phyloP scores from a whole-genome alignment of 2,329 filamentous ascomycete genomes.

The Apiospora hydei region DNA sequence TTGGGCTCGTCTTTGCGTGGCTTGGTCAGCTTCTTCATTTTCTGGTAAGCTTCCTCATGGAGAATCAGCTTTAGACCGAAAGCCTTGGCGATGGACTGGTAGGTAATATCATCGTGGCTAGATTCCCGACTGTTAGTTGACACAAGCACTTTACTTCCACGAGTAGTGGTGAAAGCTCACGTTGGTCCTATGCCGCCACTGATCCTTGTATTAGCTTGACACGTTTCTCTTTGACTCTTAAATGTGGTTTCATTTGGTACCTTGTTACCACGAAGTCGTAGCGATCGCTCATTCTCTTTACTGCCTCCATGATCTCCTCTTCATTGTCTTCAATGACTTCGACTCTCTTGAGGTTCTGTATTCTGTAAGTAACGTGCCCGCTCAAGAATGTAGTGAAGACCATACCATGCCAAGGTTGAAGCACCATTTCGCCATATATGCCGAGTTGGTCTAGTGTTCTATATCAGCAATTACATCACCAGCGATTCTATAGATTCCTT shows the following conservation, averaged over 20 bases:
- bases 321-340: slow-evolving; percentile 96
- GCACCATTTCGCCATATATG: slow-evolving; percentile 70
- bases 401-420: slow-evolving; percentile 67
- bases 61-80: slow-evolving; percentile 80
- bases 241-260: slow-evolving; percentile 40
- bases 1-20: slow-evolving; percentile 74
- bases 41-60: slow-evolving; percentile 77
- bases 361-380: slow-evolving; percentile 27
- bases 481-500: slow-evolving; percentile 33
- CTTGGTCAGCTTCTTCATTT: slow-evolving; percentile 84
- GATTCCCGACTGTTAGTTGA: slow-evolving; percentile 19
- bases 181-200: slow-evolving; percentile 95
- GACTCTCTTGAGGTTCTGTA: slow-evolving; percentile 76
- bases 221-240: background rate
- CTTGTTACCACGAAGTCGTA: slow-evolving; percentile 97
- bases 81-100: slow-evolving; percentile 90
- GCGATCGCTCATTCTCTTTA: slow-evolving; percentile 81
- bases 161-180: slow-evolving; percentile 56
- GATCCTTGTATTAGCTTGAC: background rate
- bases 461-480: background rate
- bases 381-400: background rate
- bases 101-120: slow-evolving; percentile 97
- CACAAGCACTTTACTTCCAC: background rate
- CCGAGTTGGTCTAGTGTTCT: slow-evolving; percentile 64
- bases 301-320: slow-evolving; percentile 86